phyloP scores from a whole-genome alignment of 1,284 basidiomycete species.

The Athelia sp. region DNA sequence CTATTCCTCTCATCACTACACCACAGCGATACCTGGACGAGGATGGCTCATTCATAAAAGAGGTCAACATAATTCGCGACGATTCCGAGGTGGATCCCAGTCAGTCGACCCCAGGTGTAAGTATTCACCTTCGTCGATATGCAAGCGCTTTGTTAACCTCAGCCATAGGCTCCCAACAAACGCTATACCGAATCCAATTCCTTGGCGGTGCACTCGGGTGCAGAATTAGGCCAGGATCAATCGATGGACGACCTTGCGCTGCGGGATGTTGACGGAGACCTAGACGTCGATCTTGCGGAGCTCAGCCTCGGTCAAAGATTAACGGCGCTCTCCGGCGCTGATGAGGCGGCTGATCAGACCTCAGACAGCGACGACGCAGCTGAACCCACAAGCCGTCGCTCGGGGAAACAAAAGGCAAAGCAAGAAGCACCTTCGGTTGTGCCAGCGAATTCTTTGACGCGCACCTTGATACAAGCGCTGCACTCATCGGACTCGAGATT shows the following conservation, averaged over 20 bases:
- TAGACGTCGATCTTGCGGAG: slow-evolving; percentile 85
- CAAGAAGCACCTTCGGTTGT: slow-evolving; percentile 42
- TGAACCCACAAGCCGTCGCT: slow-evolving; percentile 16
- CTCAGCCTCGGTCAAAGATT: slow-evolving; percentile 86
- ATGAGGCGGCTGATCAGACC: slow-evolving; percentile 25
- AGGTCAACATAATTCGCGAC: slow-evolving; percentile 43
- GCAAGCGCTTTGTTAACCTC: background rate
- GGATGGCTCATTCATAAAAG: slow-evolving; percentile 51
- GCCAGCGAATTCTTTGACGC: slow-evolving; percentile 86
- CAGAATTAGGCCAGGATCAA: slow-evolving; percentile 56
- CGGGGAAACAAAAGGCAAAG: slow-evolving; percentile 26
- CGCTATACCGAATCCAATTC: slow-evolving; percentile 62
- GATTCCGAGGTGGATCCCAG: slow-evolving; percentile 31
- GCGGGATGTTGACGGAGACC: slow-evolving; percentile 56
- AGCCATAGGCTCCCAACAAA: slow-evolving; percentile 33
- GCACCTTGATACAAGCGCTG: slow-evolving; percentile 93
- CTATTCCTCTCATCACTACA: slow-evolving; percentile 4
- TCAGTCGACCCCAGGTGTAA: slow-evolving; percentile 11
- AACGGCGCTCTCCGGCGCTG: slow-evolving; percentile 58
- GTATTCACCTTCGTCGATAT: slow-evolving; percentile 2
- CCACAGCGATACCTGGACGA: slow-evolving; percentile 50
- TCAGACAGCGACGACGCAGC: slow-evolving; percentile 45
- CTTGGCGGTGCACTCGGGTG: slow-evolving; percentile 60
- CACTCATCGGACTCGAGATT: slow-evolving; percentile 91
- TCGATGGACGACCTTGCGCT: slow-evolving; percentile 47